Evolutionary conservation across 805 yeast species (phyloP).

Genomic region (Spathaspora arborariae): DNA sequence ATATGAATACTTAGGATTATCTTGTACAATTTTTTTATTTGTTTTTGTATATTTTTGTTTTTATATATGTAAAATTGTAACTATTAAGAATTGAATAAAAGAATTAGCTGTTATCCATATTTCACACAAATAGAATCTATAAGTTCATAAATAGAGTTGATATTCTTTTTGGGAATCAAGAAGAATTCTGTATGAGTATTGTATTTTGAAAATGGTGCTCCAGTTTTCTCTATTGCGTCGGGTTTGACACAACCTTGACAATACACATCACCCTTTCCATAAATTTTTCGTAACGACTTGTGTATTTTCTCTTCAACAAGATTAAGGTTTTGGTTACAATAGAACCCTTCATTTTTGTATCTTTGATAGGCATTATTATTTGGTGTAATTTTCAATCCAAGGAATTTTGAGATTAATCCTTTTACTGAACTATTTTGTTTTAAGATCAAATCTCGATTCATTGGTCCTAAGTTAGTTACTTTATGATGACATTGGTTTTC

Average conservation of each 20-base stretch:
- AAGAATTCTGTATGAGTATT: constrained; percentile 56
- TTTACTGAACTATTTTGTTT: constrained; percentile 4
- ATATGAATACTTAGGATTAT: constrained; percentile 80
- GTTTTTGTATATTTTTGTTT: background rate
- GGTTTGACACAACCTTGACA: constrained; percentile 43
- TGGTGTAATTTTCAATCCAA: background rate
- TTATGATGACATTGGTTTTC: constrained; percentile 47
- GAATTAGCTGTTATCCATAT: constrained; percentile 1
- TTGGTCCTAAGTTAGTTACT: constrained; percentile 37
- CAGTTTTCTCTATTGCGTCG: constrained; percentile 1
- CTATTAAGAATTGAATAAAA: background rate
- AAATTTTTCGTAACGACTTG: constrained; percentile 26
- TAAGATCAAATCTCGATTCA: constrained; percentile 8
- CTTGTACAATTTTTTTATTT: background rate
- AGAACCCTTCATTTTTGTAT: constrained; percentile 33
- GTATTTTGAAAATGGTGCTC: constrained; percentile 12
- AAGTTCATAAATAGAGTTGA: constrained; percentile 26
- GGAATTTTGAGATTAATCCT: constrained; percentile 4
- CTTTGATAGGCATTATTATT: constrained; percentile 7
- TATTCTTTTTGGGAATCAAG: constrained; percentile 42
- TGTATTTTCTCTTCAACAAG: constrained; percentile 44
- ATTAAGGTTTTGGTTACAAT: constrained; percentile 23
- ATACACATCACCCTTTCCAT: constrained; percentile 46
- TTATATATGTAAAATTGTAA: background rate
- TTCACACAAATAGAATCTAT: constrained; percentile 26